Conservation (phyloP, 805 yeast genomes). For the Saccharomycopsis oosterbeekiorum region DNA sequence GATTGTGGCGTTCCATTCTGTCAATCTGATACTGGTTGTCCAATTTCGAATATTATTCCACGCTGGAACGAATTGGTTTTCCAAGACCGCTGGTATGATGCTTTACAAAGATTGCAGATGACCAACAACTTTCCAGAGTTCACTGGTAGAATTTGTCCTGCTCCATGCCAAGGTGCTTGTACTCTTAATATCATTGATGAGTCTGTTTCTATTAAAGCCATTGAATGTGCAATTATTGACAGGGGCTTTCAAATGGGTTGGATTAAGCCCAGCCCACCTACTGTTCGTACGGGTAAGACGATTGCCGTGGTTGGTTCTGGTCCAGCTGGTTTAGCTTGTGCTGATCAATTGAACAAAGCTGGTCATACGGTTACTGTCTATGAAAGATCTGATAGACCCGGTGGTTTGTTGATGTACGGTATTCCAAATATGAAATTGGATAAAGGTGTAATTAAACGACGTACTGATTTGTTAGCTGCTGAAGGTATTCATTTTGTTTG, state of each 20-base stretch:
- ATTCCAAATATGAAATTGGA: slow-evolving; percentile 98
- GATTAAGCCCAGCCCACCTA: slow-evolving; percentile 80
- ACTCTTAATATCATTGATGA: slow-evolving; percentile 87
- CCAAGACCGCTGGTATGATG: slow-evolving; percentile 90
- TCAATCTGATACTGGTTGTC: slow-evolving; percentile 97
- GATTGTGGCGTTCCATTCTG: slow-evolving; percentile 99
- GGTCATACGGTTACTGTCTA: slow-evolving; percentile 89
- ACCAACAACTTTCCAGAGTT: slow-evolving; percentile 98
- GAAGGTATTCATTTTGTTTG: slow-evolving; percentile 81
- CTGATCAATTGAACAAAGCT: slow-evolving; percentile 94
- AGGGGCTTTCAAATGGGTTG: slow-evolving; percentile 95
- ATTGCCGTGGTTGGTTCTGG: slow-evolving; percentile 93
- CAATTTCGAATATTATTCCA: slow-evolving; percentile 93
- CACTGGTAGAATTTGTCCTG: slow-evolving; percentile 97
- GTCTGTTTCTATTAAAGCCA: slow-evolving; percentile 93
- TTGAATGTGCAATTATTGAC: slow-evolving; percentile 93
- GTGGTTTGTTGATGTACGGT: slow-evolving; percentile 98
- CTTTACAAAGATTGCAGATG: slow-evolving; percentile 82
- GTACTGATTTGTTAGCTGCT: slow-evolving; percentile 80
- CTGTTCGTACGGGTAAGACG: slow-evolving; percentile 68
- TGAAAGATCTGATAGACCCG: slow-evolving; percentile 91
- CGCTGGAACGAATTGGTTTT: slow-evolving; percentile 96
- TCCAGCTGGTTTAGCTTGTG: slow-evolving; percentile 93
- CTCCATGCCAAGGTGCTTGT: slow-evolving; percentile 98
- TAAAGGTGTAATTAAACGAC: slow-evolving; percentile 83